A percentile compares a stretch with the other conserved stretches of the same genome.
phyloP scores from a whole-genome alignment of 2,329 filamentous ascomycete genomes.

The Talaromyces sp. region DNA sequence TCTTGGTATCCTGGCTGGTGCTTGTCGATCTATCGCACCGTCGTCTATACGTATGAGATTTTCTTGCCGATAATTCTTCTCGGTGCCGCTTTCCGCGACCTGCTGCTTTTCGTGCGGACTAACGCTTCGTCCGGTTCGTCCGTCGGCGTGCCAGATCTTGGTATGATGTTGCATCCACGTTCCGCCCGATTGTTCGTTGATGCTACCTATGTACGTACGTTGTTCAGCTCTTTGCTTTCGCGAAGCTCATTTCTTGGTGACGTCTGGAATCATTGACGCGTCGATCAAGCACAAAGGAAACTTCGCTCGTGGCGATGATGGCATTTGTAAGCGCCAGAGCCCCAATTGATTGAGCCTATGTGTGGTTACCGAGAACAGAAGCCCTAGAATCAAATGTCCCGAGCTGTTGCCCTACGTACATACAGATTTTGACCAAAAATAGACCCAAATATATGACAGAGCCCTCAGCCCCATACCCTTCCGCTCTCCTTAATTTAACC shows the following conservation, averaged over 20 bases:
- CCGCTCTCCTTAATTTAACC: too few species aligned
- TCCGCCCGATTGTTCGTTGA: not conserved
- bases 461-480: not conserved
- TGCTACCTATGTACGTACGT: not conserved
- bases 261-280: not conserved
- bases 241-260: not conserved
- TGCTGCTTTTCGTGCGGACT: not conserved
- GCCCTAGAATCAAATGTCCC: too few species aligned
- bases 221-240: not conserved
- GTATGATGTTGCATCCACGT: not conserved
- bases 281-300: not conserved
- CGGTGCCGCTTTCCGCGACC: not conserved
- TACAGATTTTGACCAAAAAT: too few species aligned
- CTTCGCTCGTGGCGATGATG: not conserved
- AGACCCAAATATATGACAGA: too few species aligned
- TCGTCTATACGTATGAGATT: not conserved
- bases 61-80: not conserved
- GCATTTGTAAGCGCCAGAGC: not conserved
- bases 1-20: not conserved
- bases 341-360: not conserved
- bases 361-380: too few species aligned
- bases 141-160: not conserved
- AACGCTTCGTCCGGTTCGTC: not conserved
- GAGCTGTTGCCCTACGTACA: too few species aligned
- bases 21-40: not conserved